Evolutionary conservation across 441 rosid genomes (phyloP).

Genomic region (Corymbia calophylla): DNA sequence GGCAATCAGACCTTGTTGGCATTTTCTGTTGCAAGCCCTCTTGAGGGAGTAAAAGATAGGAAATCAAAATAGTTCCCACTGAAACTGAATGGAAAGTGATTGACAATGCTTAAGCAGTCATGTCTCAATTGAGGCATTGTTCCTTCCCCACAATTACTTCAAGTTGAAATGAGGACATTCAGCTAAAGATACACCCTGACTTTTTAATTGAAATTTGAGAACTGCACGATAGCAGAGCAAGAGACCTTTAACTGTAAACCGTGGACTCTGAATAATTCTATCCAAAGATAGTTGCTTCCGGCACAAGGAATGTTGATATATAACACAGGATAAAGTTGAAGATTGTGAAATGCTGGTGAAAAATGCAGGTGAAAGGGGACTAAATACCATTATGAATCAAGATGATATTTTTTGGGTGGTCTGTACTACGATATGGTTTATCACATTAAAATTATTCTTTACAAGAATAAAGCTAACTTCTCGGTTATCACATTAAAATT

Average conservation of each 20-base stretch:
- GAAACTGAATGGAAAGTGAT: not conserved
- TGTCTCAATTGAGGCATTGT: not conserved
- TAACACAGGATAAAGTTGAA: not conserved
- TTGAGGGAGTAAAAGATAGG: not conserved
- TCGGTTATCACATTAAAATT: not conserved
- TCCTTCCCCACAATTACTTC: not conserved
- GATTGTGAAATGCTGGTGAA: not conserved
- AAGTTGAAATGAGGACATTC: not conserved
- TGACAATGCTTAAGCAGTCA: not conserved
- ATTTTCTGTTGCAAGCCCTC: not conserved
- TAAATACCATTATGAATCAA: not conserved
- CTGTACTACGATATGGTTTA: not conserved
- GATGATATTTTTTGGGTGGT: not conserved
- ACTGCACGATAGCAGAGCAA: not conserved
- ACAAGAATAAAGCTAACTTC: not conserved
- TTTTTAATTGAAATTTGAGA: not conserved
- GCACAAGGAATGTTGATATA: not conserved
- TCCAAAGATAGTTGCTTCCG: not conserved
- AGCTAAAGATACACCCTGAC: not conserved
- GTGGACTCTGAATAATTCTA: not conserved
- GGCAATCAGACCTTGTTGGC: not conserved
- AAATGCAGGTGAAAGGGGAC: not conserved
- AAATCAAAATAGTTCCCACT: not conserved
- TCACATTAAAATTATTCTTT: not conserved
- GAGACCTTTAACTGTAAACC: not conserved